These are phyloP conservation scores for Metschnikowia matae DNA, from an alignment of 805 yeast genomes.

Conservation along the genomic window DNA sequence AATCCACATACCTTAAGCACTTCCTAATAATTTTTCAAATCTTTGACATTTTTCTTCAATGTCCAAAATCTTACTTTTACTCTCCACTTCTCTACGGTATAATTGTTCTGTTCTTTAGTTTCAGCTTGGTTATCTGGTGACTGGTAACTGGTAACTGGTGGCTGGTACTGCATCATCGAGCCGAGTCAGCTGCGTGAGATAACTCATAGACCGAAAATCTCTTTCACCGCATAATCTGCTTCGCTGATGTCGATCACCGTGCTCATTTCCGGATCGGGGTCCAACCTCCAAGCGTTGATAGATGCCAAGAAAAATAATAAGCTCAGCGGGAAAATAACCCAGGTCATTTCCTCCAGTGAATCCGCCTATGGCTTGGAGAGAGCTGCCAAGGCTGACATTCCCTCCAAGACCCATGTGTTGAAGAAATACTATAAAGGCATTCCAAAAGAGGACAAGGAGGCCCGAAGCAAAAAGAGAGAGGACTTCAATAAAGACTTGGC, in stretches of 20 bases:
- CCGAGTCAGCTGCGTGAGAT: slow-evolving; percentile 7
- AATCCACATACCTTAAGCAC: too few species aligned
- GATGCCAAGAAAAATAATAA: slow-evolving; percentile 54
- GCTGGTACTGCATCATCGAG: slow-evolving; percentile 3
- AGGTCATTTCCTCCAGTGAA: slow-evolving; percentile 80
- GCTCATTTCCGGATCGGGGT: slow-evolving; percentile 90
- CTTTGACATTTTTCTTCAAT: too few species aligned
- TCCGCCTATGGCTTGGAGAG: slow-evolving; percentile 85
- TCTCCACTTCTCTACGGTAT: background rate
- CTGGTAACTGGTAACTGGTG: background rate
- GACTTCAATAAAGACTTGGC: slow-evolving; percentile 79
- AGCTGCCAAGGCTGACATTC: slow-evolving; percentile 65
- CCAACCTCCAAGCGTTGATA: slow-evolving; percentile 92
- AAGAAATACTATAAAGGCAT: slow-evolving; percentile 70
- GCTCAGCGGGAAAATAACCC: slow-evolving; percentile 53
- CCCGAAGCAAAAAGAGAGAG: slow-evolving; percentile 59
- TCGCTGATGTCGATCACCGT: slow-evolving; percentile 50
- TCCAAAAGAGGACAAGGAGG: slow-evolving; percentile 61
- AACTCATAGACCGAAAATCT: slow-evolving; percentile 1
- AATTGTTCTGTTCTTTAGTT: background rate
- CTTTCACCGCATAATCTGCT: slow-evolving; percentile 1
- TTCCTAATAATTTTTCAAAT: too few species aligned
- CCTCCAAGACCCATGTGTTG: slow-evolving; percentile 68
- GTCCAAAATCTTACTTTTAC: background rate
- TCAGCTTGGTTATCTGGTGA: background rate